Percentiles rank a stretch among this genome's conserved stretches.
These are phyloP conservation scores for Rubus parviflorus DNA, from an alignment of 306 rosid species.

Conservation along the genomic window DNA sequence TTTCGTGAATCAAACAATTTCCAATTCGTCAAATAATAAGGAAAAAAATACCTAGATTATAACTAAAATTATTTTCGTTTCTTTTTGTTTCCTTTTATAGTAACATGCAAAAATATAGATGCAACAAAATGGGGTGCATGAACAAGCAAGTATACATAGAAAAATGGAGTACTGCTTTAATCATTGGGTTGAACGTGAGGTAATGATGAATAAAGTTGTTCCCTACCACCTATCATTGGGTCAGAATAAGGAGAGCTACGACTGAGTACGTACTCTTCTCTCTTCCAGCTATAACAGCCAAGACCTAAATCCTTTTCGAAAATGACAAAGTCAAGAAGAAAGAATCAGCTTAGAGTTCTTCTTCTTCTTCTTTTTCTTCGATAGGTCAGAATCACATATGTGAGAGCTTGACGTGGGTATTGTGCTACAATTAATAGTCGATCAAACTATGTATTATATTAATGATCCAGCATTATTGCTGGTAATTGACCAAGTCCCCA, in stretches of 20 bases:
- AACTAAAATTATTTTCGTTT: neutral
- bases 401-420: neutral
- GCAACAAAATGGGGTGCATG: neutral
- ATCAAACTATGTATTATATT: neutral
- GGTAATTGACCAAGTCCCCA: constrained; percentile 4
- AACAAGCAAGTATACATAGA: neutral
- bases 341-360: neutral
- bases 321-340: constrained; percentile 16
- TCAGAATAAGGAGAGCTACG: neutral
- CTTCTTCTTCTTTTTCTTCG: neutral
- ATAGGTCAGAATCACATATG: neutral
- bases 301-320: constrained; percentile 15
- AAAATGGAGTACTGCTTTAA: neutral
- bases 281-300: neutral
- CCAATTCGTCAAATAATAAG: neutral
- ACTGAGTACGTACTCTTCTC: constrained; percentile 1
- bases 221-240: constrained; percentile 16
- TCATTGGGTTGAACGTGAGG: neutral
- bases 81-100: neutral
- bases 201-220: neutral
- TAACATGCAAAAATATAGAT: neutral
- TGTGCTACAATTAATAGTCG: constrained; percentile 14
- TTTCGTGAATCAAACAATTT: neutral
- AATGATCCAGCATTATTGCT: neutral
- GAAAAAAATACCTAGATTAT: neutral